phyloP scores from a whole-genome alignment of 202 grass and related monocot species.

The Carex sylvatica region DNA sequence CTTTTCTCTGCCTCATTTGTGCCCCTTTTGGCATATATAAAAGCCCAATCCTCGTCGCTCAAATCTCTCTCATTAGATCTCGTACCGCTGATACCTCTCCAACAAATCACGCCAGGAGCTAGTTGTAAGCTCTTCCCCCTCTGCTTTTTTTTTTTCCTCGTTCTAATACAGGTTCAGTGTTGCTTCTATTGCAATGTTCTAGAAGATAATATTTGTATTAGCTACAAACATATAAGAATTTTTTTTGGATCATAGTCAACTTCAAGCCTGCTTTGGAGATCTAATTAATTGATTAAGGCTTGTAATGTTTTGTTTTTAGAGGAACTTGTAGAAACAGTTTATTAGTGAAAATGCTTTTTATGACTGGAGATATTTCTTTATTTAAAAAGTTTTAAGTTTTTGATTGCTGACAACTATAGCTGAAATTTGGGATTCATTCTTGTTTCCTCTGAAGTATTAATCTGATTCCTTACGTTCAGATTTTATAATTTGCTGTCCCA shows the following conservation, averaged over 20 bases:
- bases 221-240: background rate
- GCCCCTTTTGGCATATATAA: conserved; percentile 1
- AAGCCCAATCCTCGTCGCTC: background rate
- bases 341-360: background rate
- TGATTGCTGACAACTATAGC: background rate
- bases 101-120: background rate
- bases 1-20: conserved; percentile 11
- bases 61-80: conserved; percentile 5
- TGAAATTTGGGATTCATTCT: background rate
- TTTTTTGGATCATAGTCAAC: background rate
- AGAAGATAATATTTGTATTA: background rate
- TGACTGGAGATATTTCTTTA: background rate
- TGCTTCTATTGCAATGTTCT: conserved; percentile 7
- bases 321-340: background rate
- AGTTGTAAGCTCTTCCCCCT: background rate
- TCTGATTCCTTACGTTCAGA: background rate
- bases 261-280: background rate
- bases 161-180: background rate
- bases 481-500: background rate
- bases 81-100: background rate
- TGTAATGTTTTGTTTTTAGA: background rate
- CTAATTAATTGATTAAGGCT: conserved; percentile 4
- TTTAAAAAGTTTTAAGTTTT: background rate
- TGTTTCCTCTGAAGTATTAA: background rate
- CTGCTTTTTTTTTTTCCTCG: background rate